These are phyloP conservation scores for Heritiera fomes DNA, from an alignment of 345 rosid genomes.

Conservation along the genomic window DNA sequence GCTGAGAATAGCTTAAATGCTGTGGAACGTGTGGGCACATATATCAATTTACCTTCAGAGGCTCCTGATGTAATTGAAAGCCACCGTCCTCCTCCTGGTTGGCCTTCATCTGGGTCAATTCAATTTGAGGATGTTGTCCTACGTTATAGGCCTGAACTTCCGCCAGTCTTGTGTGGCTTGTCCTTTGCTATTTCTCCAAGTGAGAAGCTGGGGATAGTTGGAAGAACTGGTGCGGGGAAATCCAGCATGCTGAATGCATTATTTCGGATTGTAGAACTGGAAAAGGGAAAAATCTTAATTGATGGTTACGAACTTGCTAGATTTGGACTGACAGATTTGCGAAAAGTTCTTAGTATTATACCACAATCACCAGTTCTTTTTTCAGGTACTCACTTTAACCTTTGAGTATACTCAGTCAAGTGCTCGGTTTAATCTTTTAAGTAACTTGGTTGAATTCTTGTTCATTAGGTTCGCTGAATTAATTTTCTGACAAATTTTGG, in stretches of 20 bases:
- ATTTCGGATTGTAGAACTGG: conserved; percentile 82
- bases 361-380: conserved; percentile 96
- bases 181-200: conserved; percentile 59
- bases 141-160: conserved; percentile 92
- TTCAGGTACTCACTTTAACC: conserved; percentile 58
- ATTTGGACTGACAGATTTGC: conserved; percentile 75
- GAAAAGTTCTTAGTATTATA: conserved; percentile 80
- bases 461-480: background rate
- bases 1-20: conserved; percentile 97
- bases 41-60: conserved; percentile 84
- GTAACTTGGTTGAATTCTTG: background rate
- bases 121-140: conserved; percentile 79
- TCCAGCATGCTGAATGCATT: conserved; percentile 94
- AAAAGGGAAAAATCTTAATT: conserved; percentile 72
- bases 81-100: conserved; percentile 73
- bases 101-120: conserved; percentile 83
- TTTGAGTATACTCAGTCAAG: background rate
- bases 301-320: conserved; percentile 64
- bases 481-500: background rate
- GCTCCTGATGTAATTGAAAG: conserved; percentile 66
- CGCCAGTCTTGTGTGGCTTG: conserved; percentile 81
- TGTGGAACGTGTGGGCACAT: conserved; percentile 87
- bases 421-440: background rate
- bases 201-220: conserved; percentile 90
- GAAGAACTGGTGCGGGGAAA: conserved; percentile 98